Conservation (phyloP, 139 green algal species). For the Mesostigma viride region DNA sequence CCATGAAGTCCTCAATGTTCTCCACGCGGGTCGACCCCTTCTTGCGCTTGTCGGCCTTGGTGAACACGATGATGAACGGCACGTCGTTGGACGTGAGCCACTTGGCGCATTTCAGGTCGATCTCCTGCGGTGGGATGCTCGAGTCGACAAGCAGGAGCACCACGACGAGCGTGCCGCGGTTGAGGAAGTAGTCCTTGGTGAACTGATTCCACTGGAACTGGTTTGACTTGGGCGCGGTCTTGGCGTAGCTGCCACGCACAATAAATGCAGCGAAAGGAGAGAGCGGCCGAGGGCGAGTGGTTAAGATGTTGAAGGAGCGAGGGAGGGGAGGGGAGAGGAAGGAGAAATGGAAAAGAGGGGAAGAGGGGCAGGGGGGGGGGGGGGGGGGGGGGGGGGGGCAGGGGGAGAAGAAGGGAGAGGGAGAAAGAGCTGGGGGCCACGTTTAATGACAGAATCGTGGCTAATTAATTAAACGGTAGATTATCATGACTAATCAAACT, state of each 20-base stretch:
- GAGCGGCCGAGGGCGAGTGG: background rate
- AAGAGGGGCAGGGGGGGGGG: background rate
- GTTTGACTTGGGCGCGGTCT: conserved; percentile 31
- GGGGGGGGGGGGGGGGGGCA: conserved; percentile 10
- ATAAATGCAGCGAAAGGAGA: conserved; percentile 20
- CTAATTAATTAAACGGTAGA: no score
- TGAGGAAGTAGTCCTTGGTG: conserved; percentile 72
- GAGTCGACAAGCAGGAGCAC: conserved; percentile 88
- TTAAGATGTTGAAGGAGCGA: background rate
- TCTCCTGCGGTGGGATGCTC: conserved; percentile 59
- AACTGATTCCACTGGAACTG: conserved; percentile 69
- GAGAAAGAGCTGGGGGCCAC: no score
- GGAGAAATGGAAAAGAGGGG: background rate
- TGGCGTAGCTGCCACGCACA: conserved; percentile 48
- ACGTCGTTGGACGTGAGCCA: conserved; percentile 65
- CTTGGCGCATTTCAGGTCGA: conserved; percentile 65
- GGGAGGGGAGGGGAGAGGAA: conserved; percentile 5
- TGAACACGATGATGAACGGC: conserved; percentile 72
- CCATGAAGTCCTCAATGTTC: conserved; percentile 24
- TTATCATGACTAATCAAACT: no score
- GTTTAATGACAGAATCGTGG: no score
- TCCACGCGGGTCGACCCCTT: conserved; percentile 21
- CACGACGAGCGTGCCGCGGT: conserved; percentile 61
- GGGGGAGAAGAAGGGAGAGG: no score
- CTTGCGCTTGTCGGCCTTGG: conserved; percentile 45